Evolutionary conservation across 2,329 filamentous ascomycete species (phyloP).

Genomic region (Xylariaceae sp.): DNA sequence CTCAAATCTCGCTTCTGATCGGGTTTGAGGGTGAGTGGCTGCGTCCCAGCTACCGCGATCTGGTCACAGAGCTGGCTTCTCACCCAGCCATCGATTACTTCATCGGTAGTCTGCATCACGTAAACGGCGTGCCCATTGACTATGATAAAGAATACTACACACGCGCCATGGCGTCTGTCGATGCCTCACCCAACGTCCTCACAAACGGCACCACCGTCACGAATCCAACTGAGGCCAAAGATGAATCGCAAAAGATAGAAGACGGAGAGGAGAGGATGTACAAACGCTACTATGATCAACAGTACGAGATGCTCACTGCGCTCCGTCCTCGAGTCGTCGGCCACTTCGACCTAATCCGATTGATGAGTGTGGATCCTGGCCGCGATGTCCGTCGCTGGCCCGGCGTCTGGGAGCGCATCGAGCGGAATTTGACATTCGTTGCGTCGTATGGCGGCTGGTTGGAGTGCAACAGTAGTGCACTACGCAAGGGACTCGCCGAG

Average conservation of each 20-base stretch:
- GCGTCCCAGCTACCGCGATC: conserved; percentile 55
- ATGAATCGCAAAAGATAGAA: conserved; percentile 40
- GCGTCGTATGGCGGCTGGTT: conserved; percentile 73
- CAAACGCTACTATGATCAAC: conserved; percentile 82
- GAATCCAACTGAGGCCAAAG: not conserved
- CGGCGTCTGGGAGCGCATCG: conserved; percentile 68
- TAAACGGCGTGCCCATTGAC: conserved; percentile 83
- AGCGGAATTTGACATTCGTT: conserved; percentile 70
- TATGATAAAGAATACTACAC: conserved; percentile 68
- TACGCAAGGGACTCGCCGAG: conserved; percentile 86
- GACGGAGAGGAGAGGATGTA: conserved; percentile 71
- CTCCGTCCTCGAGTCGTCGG: conserved; percentile 77
- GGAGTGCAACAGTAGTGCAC: conserved; percentile 82
- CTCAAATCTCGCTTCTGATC: conserved; percentile 73
- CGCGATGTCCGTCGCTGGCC: conserved; percentile 54
- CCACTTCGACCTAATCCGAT: conserved; percentile 87
- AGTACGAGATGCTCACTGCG: conserved; percentile 72
- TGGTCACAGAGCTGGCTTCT: conserved; percentile 56
- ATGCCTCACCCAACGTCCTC: conserved; percentile 14
- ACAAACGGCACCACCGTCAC: conserved; percentile 21
- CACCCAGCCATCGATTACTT: conserved; percentile 78
- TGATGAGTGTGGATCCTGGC: conserved; percentile 69
- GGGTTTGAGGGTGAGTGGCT: conserved; percentile 96
- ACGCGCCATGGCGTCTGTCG: conserved; percentile 48
- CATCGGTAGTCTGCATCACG: conserved; percentile 89